Base-by-base conservation (phyloP, 2,329 filamentous ascomycete species). In the Pestalotiopsis sp. region DNA sequence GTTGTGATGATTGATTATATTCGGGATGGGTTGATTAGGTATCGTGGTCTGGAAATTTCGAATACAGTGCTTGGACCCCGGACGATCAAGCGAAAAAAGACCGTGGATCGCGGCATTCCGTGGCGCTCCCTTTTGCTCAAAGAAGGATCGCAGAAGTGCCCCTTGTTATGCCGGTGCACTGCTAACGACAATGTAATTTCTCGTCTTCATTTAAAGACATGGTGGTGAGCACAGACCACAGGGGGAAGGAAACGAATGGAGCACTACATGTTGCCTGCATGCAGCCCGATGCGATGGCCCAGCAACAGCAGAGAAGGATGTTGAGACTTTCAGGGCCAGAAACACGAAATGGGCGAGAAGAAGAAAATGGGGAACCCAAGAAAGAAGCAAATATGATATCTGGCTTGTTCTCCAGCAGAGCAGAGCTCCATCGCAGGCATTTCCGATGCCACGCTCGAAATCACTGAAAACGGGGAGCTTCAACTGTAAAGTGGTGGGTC, bases 121-220 rank as follows among this genome's bases (percentile, higher is more conserved):
- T 66, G 65, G 65, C 65, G 65, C 40, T 59, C 65, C 17, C 65
- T 66, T 45, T 40, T 60, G 65, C 65, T 66, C 23, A 66, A 66
- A 66, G 65, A 17, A 57, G 56, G 27, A 13, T 36, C 27, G 65
- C 20, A 60, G 20, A 20, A 41, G 38, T 56, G 27, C 68, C 68
- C 68, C 68, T 62, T 61, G 66, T 74, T 68, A 60, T 69, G 71
- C 68, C 68, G 71, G 70, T 73, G 73, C 72, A 74, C 73, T 71
- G 68, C 74, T 76, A 76, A 74, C 70, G 72, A 74, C 73, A 68
- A 72, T 74, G 74, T 73, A 77, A 78, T 77, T 75, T 78, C 75
- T 70, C 73, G 73, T 69, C 73, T 74, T 75, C 74, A 77, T 76
- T 75, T 75, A 66, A 71, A 67, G 70, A 74, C 65, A 68, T 70